Evolutionary conservation across 2,329 filamentous ascomycete species (phyloP).

Genomic region (Lachnellula willkommii): DNA sequence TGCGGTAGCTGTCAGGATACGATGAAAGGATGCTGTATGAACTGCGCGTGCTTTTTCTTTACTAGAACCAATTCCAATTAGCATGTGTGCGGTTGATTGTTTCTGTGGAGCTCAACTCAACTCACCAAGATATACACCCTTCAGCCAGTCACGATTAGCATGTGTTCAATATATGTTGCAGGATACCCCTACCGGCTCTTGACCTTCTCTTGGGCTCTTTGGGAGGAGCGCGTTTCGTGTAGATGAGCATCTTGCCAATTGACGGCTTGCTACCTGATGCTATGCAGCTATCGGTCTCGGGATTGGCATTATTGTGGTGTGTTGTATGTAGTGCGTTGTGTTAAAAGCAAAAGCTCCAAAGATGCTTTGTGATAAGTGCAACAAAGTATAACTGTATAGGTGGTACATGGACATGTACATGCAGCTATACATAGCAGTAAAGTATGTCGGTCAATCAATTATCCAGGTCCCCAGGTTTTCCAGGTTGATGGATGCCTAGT

Average conservation of each 20-base stretch:
- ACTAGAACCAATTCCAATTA: slow-evolving; percentile 12
- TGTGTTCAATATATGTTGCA: background rate
- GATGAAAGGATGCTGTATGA: background rate
- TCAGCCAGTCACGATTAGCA: slow-evolving; percentile 13
- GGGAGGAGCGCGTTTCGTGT: slow-evolving; percentile 51
- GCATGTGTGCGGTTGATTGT: background rate
- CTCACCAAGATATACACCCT: slow-evolving; percentile 33
- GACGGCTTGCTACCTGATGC: slow-evolving; percentile 1
- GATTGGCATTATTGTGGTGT: too few relatives aligned
- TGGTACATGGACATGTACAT: too few relatives aligned
- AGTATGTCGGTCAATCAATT: too few relatives aligned
- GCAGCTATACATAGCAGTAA: too few relatives aligned
- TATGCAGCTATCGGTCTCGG: background rate
- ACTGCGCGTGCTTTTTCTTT: slow-evolving; percentile 30
- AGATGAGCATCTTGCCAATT: slow-evolving; percentile 46
- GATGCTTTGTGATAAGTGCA: too few relatives aligned
- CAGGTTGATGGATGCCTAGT: too few relatives aligned
- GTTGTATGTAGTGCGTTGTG: too few relatives aligned
- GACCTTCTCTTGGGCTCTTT: slow-evolving; percentile 55
- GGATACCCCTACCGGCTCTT: slow-evolving; percentile 46
- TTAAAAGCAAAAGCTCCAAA: too few relatives aligned
- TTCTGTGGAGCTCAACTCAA: background rate
- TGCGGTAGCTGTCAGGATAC: slow-evolving; percentile 15
- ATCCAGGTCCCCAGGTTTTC: too few relatives aligned
- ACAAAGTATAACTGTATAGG: too few relatives aligned